Percentiles rank a stretch among this genome's conserved stretches.
phyloP scores from a whole-genome alignment of 768 basidiomycete species.

The Rossbeevera mucosa region DNA sequence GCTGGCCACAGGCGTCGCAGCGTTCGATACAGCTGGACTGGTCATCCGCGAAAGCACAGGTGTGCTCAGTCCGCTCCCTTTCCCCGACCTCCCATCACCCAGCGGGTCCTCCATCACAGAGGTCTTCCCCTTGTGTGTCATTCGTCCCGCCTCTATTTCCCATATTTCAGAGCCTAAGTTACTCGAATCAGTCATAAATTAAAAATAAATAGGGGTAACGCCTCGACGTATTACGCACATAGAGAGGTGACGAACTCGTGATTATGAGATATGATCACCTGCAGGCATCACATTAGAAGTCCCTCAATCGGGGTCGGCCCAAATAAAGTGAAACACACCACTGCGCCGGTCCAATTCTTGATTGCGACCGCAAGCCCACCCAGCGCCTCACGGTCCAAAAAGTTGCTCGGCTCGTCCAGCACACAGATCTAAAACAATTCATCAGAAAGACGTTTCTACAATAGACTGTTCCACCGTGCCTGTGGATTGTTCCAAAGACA shows the following conservation, averaged over 20 bases:
- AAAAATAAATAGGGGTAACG: conserved; percentile 5
- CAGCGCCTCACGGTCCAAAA: conserved; percentile 93
- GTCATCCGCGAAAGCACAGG: conserved; percentile 65
- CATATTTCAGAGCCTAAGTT: conserved; percentile 83
- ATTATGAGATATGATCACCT: conserved; percentile 97
- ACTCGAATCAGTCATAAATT: conserved; percentile 15
- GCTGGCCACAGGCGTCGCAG: conserved; percentile 73
- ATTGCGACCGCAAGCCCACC: conserved; percentile 95
- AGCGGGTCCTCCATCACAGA: conserved; percentile 84
- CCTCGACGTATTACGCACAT: conserved; percentile 46
- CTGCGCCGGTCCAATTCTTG: conserved; percentile 90
- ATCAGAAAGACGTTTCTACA: conserved; percentile 3
- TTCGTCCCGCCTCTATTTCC: conserved; percentile 81
- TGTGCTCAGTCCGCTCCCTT: conserved; percentile 67
- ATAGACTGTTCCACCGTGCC: conserved; percentile 25
- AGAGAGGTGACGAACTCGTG: conserved; percentile 80
- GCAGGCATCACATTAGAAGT: conserved; percentile 14
- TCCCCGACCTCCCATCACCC: conserved; percentile 62
- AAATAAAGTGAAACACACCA: conserved; percentile 41
- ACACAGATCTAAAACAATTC: conserved; percentile 53
- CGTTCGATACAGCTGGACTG: conserved; percentile 64
- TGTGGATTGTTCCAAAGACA: conserved; percentile 97
- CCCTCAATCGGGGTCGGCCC: conserved; percentile 10
- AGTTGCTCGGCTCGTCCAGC: conserved; percentile 92
- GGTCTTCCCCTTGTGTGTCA: conserved; percentile 86